Conservation (phyloP, 192 early-diverging fungal species). For the Coemansia sp. region DNA sequence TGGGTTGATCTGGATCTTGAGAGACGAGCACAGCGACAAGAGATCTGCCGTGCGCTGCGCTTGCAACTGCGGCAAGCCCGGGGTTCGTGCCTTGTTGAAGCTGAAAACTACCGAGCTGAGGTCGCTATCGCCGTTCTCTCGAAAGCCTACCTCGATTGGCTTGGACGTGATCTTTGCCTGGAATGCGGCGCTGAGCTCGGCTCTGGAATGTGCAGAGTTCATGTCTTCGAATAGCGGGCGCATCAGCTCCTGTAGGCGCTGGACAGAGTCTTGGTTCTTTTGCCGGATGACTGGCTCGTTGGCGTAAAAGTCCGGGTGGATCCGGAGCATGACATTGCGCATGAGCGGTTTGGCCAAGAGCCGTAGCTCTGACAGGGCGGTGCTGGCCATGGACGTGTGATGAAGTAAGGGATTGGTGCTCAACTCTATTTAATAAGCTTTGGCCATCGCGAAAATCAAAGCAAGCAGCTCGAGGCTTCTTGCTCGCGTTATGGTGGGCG, state of each 20-base stretch:
- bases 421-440: neutral
- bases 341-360: slow-evolving; percentile 40
- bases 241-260: slow-evolving; percentile 42
- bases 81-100: slow-evolving; percentile 8
- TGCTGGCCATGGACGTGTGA: slow-evolving; percentile 2
- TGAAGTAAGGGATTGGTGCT: no score
- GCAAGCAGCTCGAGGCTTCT: neutral
- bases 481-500: neutral
- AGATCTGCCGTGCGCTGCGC: slow-evolving; percentile 38
- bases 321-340: slow-evolving; percentile 36
- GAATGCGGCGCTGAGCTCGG: neutral
- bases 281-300: slow-evolving; percentile 33
- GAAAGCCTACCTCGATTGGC: slow-evolving; percentile 12
- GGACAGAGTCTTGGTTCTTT: slow-evolving; percentile 36
- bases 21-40: slow-evolving; percentile 24
- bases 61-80: slow-evolving; percentile 7
- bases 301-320: slow-evolving; percentile 46
- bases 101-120: slow-evolving; percentile 13
- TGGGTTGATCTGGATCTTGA: slow-evolving; percentile 1
- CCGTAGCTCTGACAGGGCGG: slow-evolving; percentile 14
- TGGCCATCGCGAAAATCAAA: neutral
- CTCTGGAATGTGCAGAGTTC: neutral
- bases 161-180: neutral
- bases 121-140: neutral
- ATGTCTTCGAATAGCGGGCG: slow-evolving; percentile 16